Evolutionary conservation across 2,329 filamentous ascomycete species (phyloP).

Genomic region (Drechslerella dactyloides): DNA sequence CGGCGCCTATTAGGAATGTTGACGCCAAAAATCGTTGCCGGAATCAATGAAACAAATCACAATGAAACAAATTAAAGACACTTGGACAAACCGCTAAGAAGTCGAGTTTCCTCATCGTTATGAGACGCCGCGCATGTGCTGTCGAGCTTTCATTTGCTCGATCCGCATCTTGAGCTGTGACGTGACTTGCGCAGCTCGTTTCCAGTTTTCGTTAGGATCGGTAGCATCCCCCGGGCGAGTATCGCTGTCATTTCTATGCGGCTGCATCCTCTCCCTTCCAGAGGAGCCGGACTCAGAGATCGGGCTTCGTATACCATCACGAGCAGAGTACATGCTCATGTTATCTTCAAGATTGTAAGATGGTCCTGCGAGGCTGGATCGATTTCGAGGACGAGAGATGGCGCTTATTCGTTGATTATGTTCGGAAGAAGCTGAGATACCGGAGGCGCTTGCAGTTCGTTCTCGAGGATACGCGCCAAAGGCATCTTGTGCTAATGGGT

Average conservation of each 20-base stretch:
- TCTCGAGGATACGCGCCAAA: conserved; percentile 38
- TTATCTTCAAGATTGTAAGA: conserved; percentile 31
- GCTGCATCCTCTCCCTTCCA: conserved; percentile 19
- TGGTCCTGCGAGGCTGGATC: conserved; percentile 31
- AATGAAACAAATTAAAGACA: too few species aligned
- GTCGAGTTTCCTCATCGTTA: conserved; percentile 2
- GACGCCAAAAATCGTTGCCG: too few species aligned
- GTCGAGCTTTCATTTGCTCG: conserved; percentile 83
- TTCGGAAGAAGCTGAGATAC: conserved; percentile 18
- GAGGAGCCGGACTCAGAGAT: conserved; percentile 38
- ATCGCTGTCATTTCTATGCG: conserved; percentile 19
- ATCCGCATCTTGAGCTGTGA: conserved; percentile 96
- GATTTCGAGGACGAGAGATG: conserved; percentile 39
- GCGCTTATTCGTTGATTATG: conserved; percentile 22
- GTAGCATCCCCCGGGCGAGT: conserved; percentile 54
- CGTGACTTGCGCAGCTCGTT: conserved; percentile 93
- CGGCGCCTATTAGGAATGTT: too few species aligned
- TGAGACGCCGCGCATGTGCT: conserved; percentile 59
- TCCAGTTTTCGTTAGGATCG: conserved; percentile 88
- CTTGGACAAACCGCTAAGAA: too few species aligned
- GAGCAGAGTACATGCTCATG: conserved; percentile 22
- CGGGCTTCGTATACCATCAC: conserved; percentile 42
- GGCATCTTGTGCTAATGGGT: conserved; percentile 26
- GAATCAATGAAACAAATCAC: too few species aligned
- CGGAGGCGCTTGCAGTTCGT: conserved; percentile 32